Conservation (phyloP, 2,329 filamentous ascomycete genomes). For the Alternaria arbusti region DNA sequence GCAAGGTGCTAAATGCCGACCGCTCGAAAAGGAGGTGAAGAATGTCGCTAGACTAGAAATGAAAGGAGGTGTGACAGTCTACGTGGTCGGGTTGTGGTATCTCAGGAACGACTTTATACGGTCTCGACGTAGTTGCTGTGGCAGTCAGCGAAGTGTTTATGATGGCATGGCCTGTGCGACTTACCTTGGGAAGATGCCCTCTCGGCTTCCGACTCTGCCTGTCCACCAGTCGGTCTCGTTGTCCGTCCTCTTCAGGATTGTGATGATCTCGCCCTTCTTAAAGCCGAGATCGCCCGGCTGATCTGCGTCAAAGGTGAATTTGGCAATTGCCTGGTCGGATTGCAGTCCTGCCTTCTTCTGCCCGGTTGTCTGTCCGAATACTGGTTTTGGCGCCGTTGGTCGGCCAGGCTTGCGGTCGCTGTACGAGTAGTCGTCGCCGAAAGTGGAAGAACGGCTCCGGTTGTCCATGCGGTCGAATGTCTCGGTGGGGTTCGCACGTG, state of each 20-base stretch:
- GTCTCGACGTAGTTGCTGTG: constrained; percentile 52
- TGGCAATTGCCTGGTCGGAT: constrained; percentile 82
- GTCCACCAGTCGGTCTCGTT: constrained; percentile 99
- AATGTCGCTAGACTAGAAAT: background rate
- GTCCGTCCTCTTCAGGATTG: constrained; percentile 91
- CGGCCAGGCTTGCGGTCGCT: constrained; percentile 72
- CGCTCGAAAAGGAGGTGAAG: background rate
- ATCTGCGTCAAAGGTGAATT: constrained; percentile 94
- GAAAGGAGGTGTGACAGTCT: constrained; percentile 7
- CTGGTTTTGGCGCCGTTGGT: constrained; percentile 87
- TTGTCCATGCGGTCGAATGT: constrained; percentile 57
- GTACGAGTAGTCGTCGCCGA: constrained; percentile 60
- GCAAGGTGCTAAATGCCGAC: background rate
- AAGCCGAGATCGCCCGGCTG: constrained; percentile 92
- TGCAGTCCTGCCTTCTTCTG: constrained; percentile 54
- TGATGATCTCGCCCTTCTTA: constrained; percentile 97
- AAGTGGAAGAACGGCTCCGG: constrained; percentile 48
- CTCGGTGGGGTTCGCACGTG: constrained; percentile 56
- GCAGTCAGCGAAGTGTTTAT: background rate
- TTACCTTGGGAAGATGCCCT: constrained; percentile 91
- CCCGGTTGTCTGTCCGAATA: constrained; percentile 66
- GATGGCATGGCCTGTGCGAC: constrained; percentile 18
- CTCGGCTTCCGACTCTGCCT: constrained; percentile 80
- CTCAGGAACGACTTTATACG: constrained; percentile 20
- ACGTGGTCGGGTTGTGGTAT: constrained; percentile 22